Conservation (phyloP, 176 grass and related monocot genomes). For the Phoenix dactylifera region DNA sequence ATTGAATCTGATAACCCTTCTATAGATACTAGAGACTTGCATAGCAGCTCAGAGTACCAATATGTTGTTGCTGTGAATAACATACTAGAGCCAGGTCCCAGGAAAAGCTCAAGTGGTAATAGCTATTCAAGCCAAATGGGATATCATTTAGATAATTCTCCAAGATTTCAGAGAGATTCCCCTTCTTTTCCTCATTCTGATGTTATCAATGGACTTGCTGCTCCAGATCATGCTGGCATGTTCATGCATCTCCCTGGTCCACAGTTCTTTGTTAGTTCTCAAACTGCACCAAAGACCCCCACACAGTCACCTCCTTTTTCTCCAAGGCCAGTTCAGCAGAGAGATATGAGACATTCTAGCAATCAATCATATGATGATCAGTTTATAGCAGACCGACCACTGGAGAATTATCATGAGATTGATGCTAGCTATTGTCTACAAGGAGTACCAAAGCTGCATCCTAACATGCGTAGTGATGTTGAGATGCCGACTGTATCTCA, state of each 20-base stretch:
- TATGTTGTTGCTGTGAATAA: slow-evolving; percentile 92
- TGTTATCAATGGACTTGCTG: slow-evolving; percentile 15
- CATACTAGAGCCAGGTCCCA: slow-evolving; percentile 34
- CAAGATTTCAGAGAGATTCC: slow-evolving; percentile 23
- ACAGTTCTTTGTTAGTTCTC: slow-evolving; percentile 43
- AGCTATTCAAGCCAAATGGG: slow-evolving; percentile 46
- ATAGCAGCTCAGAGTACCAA: slow-evolving; percentile 40
- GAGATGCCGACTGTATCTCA: slow-evolving; percentile 14
- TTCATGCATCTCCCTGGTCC: slow-evolving; percentile 8
- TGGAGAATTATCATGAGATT: slow-evolving; percentile 30
- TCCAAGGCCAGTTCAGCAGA: slow-evolving; percentile 29
- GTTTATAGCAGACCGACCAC: slow-evolving; percentile 14
- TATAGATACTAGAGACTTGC: slow-evolving; percentile 29
- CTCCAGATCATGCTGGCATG: slow-evolving; percentile 14
- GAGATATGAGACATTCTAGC: slow-evolving; percentile 25
- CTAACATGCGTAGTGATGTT: slow-evolving; percentile 21
- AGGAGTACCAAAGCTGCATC: slow-evolving; percentile 15
- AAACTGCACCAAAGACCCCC: slow-evolving; percentile 7
- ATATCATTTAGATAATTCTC: slow-evolving; percentile 30
- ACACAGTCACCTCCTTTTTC: slow-evolving; percentile 32
- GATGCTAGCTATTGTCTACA: slow-evolving; percentile 21
- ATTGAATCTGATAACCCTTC: slow-evolving; percentile 44
- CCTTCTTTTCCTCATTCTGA: slow-evolving; percentile 21
- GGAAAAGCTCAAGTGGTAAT: slow-evolving; percentile 47
- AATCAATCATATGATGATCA: slow-evolving; percentile 28